These are phyloP conservation scores for Tinospora cordifolia DNA, from an alignment of 164 flowering plant genomes.

Conservation along the genomic window DNA sequence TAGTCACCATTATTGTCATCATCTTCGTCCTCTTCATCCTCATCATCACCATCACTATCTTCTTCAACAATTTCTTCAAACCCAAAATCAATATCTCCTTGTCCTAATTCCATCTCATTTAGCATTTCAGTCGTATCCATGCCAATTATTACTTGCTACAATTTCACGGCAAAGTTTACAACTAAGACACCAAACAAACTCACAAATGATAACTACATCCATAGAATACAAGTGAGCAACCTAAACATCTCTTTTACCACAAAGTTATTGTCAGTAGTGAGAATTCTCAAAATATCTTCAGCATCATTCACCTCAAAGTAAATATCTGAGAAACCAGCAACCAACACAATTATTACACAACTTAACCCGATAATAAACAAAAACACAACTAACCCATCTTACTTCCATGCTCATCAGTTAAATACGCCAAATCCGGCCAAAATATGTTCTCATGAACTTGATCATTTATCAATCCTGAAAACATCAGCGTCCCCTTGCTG, in stretches of 20 bases:
- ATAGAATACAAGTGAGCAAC: not conserved
- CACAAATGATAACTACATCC: not conserved
- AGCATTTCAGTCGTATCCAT: constrained; percentile 63
- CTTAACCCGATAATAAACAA: not conserved
- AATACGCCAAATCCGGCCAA: constrained; percentile 83
- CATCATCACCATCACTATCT: constrained; percentile 50
- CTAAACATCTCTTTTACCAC: constrained; percentile 45
- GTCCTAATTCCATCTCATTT: constrained; percentile 62
- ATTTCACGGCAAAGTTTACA: not conserved
- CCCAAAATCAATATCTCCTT: constrained; percentile 58
- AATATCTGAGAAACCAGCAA: constrained; percentile 39
- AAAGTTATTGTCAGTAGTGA: constrained; percentile 57
- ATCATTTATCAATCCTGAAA: constrained; percentile 50
- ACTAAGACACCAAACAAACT: not conserved
- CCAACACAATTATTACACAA: not conserved
- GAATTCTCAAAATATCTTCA: constrained; percentile 60
- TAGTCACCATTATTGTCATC: constrained; percentile 31
- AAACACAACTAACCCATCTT: constrained; percentile 24
- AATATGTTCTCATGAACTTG: constrained; percentile 67
- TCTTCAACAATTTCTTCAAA: constrained; percentile 62
- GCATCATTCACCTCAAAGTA: constrained; percentile 73
- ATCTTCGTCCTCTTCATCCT: constrained; percentile 42
- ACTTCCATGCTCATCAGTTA: constrained; percentile 93
- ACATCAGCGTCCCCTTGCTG: constrained; percentile 75
- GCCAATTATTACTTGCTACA: constrained; percentile 89